Base-by-base conservation (phyloP, 2,329 filamentous ascomycete genomes). In the Pseudophaeomoniella oleicola region DNA sequence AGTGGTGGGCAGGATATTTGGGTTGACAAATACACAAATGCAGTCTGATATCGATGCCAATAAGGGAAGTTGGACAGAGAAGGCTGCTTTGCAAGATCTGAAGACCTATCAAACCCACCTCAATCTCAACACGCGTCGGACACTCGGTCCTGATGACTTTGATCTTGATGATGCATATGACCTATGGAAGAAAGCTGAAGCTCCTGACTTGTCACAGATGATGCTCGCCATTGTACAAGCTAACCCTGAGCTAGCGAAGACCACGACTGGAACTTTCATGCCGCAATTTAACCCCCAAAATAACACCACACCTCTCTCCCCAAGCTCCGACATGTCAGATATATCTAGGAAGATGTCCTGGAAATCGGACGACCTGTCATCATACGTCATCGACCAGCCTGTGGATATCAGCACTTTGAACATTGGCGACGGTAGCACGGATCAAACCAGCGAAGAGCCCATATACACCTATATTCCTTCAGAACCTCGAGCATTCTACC, bases 101-200 rank as follows among this genome's bases (percentile, higher is more conserved):
- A 98, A 98, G 59, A 74, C 80, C 6, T 98, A 98, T 54, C 90
- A 94, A 55, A 78, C 84, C 44, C 79, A 88, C 42, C 67, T 98
- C 38, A 92, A 81, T 50, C 72, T 88, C 5, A 79, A 84, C 51
- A 81, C 81, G 43, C 69, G 73, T 32, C 82, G 69, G 40, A 87
- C 88, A 1, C 59, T 98, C 34, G 75, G 78, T 39, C 79, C 72
- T 46, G 76, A 86, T 34, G 88, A 98, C 55, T 98, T 98, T 56
- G 85, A 94, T 42, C 60, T 81, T 13, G 85, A 94, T 39, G 86
- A 93, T 41, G 79, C 81, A 3, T 98, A 87, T 53, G 77, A 87
- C 44, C 67, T 75, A 31, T 98, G 90, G 90, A 92, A 86, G 56
- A 88, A 83, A 53, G 73, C 77, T n/a, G 90, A 98, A 56, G 72